A percentile compares a stretch with the other conserved stretches of the same genome.
Conservation (phyloP, 2,329 filamentous ascomycete species). For the Coniochaeta hoffmannii region DNA sequence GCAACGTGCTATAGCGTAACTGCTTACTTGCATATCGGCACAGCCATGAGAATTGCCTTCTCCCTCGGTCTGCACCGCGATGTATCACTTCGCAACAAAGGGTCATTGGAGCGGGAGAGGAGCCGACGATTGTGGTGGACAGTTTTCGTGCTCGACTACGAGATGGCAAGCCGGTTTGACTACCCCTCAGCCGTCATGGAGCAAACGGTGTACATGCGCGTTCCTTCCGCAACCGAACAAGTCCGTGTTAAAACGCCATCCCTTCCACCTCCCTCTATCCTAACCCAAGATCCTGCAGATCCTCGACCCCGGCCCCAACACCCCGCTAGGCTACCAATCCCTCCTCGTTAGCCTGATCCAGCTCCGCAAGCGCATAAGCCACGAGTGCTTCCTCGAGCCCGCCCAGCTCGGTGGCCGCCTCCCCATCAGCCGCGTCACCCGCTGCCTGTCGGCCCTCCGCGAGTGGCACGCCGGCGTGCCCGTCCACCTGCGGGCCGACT, state of each 20-base stretch:
- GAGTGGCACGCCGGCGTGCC: not conserved
- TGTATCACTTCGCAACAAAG: not conserved
- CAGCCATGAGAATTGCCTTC: slow-evolving; percentile 1
- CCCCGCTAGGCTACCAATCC: slow-evolving; percentile 2
- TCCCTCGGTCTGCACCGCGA: slow-evolving; percentile 5
- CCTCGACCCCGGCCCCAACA: slow-evolving; percentile 5
- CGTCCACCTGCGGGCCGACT: not conserved
- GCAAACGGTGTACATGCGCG: not conserved
- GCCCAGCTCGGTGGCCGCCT: slow-evolving; percentile 2
- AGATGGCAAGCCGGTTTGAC: slow-evolving; percentile 3
- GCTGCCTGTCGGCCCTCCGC: not conserved
- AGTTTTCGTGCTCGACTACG: slow-evolving; percentile 4
- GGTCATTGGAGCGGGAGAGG: slow-evolving; percentile 3
- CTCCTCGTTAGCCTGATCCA: not conserved
- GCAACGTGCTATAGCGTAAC: slow-evolving; percentile 3
- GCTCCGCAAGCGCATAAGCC: slow-evolving; percentile 1
- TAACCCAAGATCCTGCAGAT: not conserved
- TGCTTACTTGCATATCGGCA: slow-evolving; percentile 3
- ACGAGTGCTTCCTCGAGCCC: slow-evolving; percentile 3
- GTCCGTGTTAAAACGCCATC: too few relatives aligned
- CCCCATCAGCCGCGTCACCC: not conserved
- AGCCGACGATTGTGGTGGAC: slow-evolving; percentile 5
- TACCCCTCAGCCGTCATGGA: slow-evolving; percentile 1
- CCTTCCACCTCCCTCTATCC: too few relatives aligned
- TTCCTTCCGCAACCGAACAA: slow-evolving; percentile 1